phyloP scores from a whole-genome alignment of 73 alveolate species.

The Tetrahymena borealis region DNA sequence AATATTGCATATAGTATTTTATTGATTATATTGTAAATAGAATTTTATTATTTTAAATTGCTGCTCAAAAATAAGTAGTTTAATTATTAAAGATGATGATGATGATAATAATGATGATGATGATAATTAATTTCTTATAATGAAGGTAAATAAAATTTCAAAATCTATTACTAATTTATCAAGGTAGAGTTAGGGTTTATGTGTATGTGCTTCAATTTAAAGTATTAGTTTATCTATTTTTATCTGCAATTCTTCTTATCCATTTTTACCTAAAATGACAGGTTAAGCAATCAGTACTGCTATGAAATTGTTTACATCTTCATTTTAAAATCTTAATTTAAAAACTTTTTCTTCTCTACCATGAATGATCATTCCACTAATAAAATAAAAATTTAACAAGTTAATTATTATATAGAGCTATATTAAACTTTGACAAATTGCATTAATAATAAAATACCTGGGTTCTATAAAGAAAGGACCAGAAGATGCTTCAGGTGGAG shows the following conservation, averaged over 20 bases:
- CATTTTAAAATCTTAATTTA: conserved; percentile 44
- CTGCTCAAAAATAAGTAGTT: too few species aligned
- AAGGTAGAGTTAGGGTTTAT: conserved; percentile 53
- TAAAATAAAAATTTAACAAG: too few species aligned
- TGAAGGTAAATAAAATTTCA: too few species aligned
- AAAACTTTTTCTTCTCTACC: conserved; percentile 39
- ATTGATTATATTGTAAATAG: too few species aligned
- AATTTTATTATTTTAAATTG: too few species aligned
- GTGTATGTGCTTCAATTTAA: conserved; percentile 50
- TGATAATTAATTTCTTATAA: too few species aligned
- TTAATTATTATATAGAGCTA: too few species aligned
- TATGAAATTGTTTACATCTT: conserved; percentile 46
- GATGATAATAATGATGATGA: too few species aligned
- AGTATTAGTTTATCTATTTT: conserved; percentile 48
- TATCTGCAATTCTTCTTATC: background rate
- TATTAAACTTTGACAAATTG: background rate
- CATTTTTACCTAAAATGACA: conserved; percentile 31
- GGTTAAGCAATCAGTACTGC: conserved; percentile 61
- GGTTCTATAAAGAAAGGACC: conserved; percentile 35
- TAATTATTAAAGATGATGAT: too few species aligned
- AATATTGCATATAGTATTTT: too few species aligned
- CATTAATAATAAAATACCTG: background rate
- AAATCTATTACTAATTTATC: conserved; percentile 53
- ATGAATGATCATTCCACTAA: conserved; percentile 4
- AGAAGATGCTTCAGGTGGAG: conserved; percentile 31